Evolutionary conservation across 345 rosid species (phyloP), one percentile per base, ranked within the genome.

Genomic region (Gynandropsis gynandra): DNA sequence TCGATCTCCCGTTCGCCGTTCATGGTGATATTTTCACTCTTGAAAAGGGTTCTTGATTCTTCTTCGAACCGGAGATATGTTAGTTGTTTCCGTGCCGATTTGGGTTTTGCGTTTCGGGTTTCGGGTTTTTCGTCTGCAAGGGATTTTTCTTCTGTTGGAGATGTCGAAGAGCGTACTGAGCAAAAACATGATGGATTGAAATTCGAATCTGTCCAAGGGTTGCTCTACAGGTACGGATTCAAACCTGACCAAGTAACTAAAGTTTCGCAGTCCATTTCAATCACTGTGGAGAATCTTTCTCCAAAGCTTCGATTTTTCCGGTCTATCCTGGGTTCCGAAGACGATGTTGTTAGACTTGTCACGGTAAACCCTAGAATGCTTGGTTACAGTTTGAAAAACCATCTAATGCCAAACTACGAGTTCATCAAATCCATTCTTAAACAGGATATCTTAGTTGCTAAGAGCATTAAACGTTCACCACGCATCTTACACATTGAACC

Each of bases 241-340:
- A 47, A 58, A 11, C 1, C 13, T 4, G 62, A 59, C 37, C 77
- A 76, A 27, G 60, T 69, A 54, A 18, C 52, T 36, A 32, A 46
- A 16, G 47, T 60, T 16, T 37, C 69, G 32, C 50, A 21, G 11
- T 35, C 32, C 10, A 38, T 36, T 15, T 75, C 77, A 0, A 42
- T 24, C 3, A 44, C 54, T 12, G 38, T 52, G 1, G 63, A 56
- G 58, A 60, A 52, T 2, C 66, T 69, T 42, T 59, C 58, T 8
- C 76, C 76, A 24, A 71, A 75, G 51, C 52, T 71, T 4, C 32
- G 50, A 49, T 68, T 68, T 51, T 36, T 75, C 33, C 40, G 24
- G 5, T 68, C 79, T 4, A 44, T 42, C 16, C 63, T 69, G 4
- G n/a, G 58, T 4, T 55, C 74, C 0, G 50, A 14, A 4, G 1